Percentiles rank a stretch among this genome's conserved stretches.
Conservation (phyloP, 768 basidiomycete species). For the Macrolepiota dolichaula region DNA sequence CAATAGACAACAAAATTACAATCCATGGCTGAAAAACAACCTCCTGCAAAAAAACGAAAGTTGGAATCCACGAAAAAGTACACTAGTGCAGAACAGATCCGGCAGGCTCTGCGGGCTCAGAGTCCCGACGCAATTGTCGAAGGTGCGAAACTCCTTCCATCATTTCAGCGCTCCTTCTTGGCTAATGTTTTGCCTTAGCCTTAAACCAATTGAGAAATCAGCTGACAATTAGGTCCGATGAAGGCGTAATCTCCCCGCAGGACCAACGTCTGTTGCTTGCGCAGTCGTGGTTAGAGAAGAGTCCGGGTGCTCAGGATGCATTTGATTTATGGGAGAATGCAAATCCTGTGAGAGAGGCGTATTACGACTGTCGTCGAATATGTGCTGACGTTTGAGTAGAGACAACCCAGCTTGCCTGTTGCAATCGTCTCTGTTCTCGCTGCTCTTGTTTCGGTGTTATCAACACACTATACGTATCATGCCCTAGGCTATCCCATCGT, state of each 20-base stretch:
- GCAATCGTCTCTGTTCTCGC: constrained; percentile 44
- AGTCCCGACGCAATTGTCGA: constrained; percentile 28
- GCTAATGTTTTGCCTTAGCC: constrained; percentile 22
- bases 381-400: neutral
- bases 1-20: neutral
- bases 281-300: constrained; percentile 58
- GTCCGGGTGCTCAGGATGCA: constrained; percentile 55
- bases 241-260: constrained; percentile 43
- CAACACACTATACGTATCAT: constrained; percentile 69
- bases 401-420: neutral
- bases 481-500: constrained; percentile 58
- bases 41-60: constrained; percentile 5
- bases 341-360: constrained; percentile 42
- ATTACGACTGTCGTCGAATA: neutral
- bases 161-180: constrained; percentile 4
- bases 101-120: constrained; percentile 27
- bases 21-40: neutral
- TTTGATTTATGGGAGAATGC: constrained; percentile 60
- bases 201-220: constrained; percentile 62
- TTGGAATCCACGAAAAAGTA: constrained; percentile 16
- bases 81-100: constrained; percentile 29
- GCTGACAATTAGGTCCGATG: constrained; percentile 47
- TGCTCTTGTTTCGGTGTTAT: constrained; percentile 57
- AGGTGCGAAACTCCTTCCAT: constrained; percentile 20
- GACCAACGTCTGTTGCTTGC: constrained; percentile 61